A percentile compares a stretch with the other conserved stretches of the same genome.
Evolutionary conservation across 2,329 filamentous ascomycete species (phyloP).

Genomic region (Aureobasidium melanogenum): DNA sequence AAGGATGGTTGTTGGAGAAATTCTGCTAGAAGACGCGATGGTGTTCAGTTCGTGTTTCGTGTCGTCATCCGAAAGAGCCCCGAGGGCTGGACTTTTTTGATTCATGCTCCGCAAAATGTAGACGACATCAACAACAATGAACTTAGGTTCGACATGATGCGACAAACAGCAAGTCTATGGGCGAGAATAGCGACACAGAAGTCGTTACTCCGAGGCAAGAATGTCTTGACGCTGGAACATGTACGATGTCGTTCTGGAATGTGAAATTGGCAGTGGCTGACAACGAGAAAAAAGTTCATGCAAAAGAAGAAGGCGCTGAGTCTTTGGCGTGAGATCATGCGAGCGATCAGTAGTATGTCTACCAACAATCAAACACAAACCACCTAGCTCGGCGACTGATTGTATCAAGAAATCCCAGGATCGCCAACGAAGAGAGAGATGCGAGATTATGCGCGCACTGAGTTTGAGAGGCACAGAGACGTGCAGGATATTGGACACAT

Average conservation of each 20-base stretch:
- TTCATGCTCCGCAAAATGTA: constrained; percentile 11
- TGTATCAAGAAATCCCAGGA: constrained; percentile 25
- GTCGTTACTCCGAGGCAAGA: constrained; percentile 21
- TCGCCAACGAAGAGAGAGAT: constrained; percentile 34
- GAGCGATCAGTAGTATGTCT: constrained; percentile 30
- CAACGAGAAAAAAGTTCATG: constrained; percentile 30
- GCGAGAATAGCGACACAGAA: constrained; percentile 24
- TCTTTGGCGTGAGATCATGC: constrained; percentile 40
- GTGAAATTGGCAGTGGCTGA: background rate
- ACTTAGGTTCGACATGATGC: background rate
- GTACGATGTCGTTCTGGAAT: constrained; percentile 14
- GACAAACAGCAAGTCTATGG: constrained; percentile 14
- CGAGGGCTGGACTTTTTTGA: background rate
- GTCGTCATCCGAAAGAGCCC: background rate
- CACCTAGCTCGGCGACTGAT: background rate
- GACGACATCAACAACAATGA: background rate
- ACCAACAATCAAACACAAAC: too few species aligned
- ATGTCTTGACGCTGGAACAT: constrained; percentile 28
- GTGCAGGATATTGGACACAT: constrained; percentile 41
- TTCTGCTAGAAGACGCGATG: background rate
- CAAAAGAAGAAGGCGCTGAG: constrained; percentile 38
- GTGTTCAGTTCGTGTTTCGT: constrained; percentile 7
- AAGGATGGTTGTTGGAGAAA: background rate
- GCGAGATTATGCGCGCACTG: constrained; percentile 38
- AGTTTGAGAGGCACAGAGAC: constrained; percentile 39